Base-by-base conservation (phyloP, 1,284 basidiomycete species). In the Baeospora myosura region DNA sequence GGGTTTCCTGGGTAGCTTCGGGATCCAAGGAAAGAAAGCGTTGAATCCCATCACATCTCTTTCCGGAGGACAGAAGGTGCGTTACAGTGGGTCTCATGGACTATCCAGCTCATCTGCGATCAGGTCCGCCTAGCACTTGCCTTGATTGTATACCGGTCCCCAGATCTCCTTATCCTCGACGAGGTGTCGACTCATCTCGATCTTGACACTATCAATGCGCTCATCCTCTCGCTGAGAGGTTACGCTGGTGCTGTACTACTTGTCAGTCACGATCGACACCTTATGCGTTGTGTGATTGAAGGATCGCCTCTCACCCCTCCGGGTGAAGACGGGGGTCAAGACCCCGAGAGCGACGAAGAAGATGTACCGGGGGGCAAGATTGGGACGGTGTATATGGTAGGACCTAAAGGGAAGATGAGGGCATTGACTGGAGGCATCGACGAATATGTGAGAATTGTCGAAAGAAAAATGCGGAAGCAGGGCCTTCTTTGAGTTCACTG, bases 131-230 rank as follows among this genome's bases (percentile, higher is more conserved):
- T 74, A 12, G 71, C 72, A 0, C 60, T 74, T n/a, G 69, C 70
- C 3, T 55, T 69, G 29, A 59, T 68, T 25, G 58, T 71, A 16
- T 75, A 69, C 47, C 64, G 64, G 5, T 60, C 64, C 5, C 72
- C 73, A 1, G 72, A 79, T 44, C 64, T 83, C 2, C 60, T 85
- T 5, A 60, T 80, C 0, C 62, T 79, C 21, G 81, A 85, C 53
- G 81, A 84, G 55, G 72, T 80, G 11, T 79, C 81, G 18, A 83
- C 82, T 14, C 83, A 88, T 60, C 61, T 87, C 26, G 83, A 87
- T 55, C 68, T 72, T 42, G 71, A 76, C 25, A 82, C 80, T 0
- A 78, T 85, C 37, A 62, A 72, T 40, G 77, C 76, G 0, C 63
- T 87, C 2, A 71, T 76, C 1, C 59, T 66, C 6, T 75, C 78